These are phyloP conservation scores for Apiospora rasikravindrae DNA, from an alignment of 2,329 filamentous ascomycete genomes.

Conservation along the genomic window DNA sequence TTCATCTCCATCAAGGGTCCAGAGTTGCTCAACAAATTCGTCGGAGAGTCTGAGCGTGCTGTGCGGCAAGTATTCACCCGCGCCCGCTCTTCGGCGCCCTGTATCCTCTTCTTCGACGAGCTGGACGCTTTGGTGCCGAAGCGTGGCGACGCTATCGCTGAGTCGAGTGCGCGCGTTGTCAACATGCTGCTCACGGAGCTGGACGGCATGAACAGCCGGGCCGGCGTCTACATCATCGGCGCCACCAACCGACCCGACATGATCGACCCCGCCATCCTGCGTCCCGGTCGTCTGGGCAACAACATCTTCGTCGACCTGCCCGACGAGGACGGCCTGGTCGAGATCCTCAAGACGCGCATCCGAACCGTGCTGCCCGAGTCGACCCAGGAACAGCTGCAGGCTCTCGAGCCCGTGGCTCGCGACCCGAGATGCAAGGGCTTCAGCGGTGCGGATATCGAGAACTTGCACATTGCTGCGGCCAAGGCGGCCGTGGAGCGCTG, in stretches of 20 bases:
- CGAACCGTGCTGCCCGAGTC: slow-evolving; percentile 35
- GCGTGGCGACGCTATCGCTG: slow-evolving; percentile 77
- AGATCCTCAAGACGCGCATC: slow-evolving; percentile 76
- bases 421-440: slow-evolving; percentile 75
- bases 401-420: slow-evolving; percentile 68
- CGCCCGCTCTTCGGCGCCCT: slow-evolving; percentile 84
- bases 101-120: slow-evolving; percentile 98
- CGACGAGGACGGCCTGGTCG: slow-evolving; percentile 76
- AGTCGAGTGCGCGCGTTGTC: slow-evolving; percentile 87
- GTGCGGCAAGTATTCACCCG: slow-evolving; percentile 91
- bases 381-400: slow-evolving; percentile 38
- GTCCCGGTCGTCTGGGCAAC: slow-evolving; percentile 86
- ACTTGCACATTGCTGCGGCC: slow-evolving; percentile 47
- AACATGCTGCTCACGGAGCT: slow-evolving; percentile 95
- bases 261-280: slow-evolving; percentile 93
- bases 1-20: slow-evolving; percentile 98
- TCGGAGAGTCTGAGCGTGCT: slow-evolving; percentile 93
- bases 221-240: slow-evolving; percentile 91
- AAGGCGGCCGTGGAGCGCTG: slow-evolving; percentile 35
- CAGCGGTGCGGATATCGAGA: slow-evolving; percentile 70
- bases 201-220: slow-evolving; percentile 79
- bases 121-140: slow-evolving; percentile 90
- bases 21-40: slow-evolving; percentile 95
- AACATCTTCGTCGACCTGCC: slow-evolving; percentile 91
- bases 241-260: slow-evolving; percentile 96